phyloP scores from a whole-genome alignment of 2,329 filamentous ascomycete species.

The Hypoxylon sp. region DNA sequence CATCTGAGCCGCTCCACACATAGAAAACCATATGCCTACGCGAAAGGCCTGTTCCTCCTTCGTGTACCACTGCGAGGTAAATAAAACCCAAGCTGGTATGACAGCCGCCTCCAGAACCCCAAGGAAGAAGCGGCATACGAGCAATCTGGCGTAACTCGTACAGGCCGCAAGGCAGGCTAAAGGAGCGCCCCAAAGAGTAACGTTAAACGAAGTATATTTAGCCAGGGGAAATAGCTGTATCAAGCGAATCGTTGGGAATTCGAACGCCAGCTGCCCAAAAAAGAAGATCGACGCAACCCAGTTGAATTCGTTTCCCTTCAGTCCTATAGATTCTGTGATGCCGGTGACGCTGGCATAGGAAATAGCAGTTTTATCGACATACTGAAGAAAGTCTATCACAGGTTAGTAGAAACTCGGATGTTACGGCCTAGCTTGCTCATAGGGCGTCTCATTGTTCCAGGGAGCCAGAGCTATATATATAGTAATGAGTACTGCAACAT shows the following conservation, averaged over 20 bases:
- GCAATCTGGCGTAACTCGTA: slow-evolving; percentile 41
- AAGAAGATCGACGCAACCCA: slow-evolving; percentile 57
- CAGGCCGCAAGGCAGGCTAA: slow-evolving; percentile 43
- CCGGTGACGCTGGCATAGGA: slow-evolving; percentile 46
- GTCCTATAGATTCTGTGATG: slow-evolving; percentile 49
- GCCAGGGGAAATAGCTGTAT: slow-evolving; percentile 57
- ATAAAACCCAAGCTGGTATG: slow-evolving; percentile 51
- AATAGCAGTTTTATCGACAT: slow-evolving; percentile 43
- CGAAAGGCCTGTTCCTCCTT: slow-evolving; percentile 47
- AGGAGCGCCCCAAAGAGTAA: slow-evolving; percentile 53
- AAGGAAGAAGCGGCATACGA: slow-evolving; percentile 48
- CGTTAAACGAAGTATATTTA: slow-evolving; percentile 55
- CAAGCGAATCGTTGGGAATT: slow-evolving; percentile 56
- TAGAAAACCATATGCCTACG: slow-evolving; percentile 48
- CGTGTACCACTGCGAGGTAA: slow-evolving; percentile 52
- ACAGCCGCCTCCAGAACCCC: slow-evolving; percentile 48
- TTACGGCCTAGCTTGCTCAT: not conserved
- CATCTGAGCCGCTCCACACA: slow-evolving; percentile 53
- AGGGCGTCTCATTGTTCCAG: not conserved
- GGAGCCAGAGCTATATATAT: not conserved
- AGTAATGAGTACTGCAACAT: slow-evolving; percentile 8
- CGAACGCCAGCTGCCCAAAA: slow-evolving; percentile 55
- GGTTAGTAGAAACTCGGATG: slow-evolving; percentile 13
- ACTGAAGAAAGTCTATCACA: slow-evolving; percentile 41
- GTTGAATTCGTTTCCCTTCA: slow-evolving; percentile 59